phyloP scores from a whole-genome alignment of 192 early-diverging fungal species.

The Lobosporangium transversale region DNA sequence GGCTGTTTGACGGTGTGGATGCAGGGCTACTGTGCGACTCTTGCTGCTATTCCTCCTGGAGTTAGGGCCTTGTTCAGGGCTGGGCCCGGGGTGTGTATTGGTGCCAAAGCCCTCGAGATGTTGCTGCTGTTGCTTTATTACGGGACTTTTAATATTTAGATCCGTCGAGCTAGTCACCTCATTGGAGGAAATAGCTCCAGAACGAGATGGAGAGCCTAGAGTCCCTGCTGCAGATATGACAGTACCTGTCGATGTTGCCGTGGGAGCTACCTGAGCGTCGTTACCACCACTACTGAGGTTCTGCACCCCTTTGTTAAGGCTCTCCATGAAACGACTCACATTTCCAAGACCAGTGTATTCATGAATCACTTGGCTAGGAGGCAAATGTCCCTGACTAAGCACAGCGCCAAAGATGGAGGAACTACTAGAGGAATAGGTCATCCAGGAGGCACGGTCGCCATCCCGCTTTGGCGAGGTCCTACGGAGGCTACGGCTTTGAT shows the following conservation, averaged over 20 bases:
- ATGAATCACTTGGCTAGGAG: conserved; percentile 26
- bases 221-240: no score
- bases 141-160: no score
- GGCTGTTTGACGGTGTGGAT: conserved; percentile 35
- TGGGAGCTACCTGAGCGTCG: no score
- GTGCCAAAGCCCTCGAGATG: no score
- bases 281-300: no score
- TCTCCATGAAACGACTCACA: conserved; percentile 33
- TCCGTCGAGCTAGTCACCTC: no score
- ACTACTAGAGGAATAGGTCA: conserved; percentile 26
- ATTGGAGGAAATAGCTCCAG: no score
- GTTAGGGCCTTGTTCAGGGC: no score
- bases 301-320: conserved; percentile 11
- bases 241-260: no score
- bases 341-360: conserved; percentile 11
- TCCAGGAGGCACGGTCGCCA: conserved; percentile 39
- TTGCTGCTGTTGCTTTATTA: no score
- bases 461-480: conserved; percentile 33
- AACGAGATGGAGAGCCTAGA: no score
- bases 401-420: conserved; percentile 32
- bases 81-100: no score
- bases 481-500: conserved; percentile 9
- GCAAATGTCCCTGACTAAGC: conserved; percentile 32
- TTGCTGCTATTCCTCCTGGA: neutral
- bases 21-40: conserved; percentile 16